Evolutionary conservation across 176 grass and related monocot genomes (phyloP), one percentile per base, ranked within the genome.

Genomic region (Thinopyrum elongatum): DNA sequence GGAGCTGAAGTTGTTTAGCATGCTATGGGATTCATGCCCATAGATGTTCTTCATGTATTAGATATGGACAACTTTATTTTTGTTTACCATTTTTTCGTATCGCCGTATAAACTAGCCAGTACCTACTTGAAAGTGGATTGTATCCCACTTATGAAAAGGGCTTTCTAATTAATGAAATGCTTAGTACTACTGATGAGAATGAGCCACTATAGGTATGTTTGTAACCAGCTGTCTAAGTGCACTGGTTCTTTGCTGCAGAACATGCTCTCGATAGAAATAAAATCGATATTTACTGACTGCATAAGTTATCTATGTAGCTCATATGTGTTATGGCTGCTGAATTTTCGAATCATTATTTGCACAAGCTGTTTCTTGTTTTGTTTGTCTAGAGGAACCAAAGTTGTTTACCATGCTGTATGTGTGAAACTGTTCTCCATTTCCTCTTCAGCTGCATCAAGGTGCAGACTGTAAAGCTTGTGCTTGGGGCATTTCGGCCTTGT

Each of bases 101-200:
- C 2, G 30, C 30, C 3, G 30, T 31, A 31, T 2, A 31, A 31
- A 31, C 30, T 31, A 31, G 30, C 30, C n/a, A 35, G 58, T 16
- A 25, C 29, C 15, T 34, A 1, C 17, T 10, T 58, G 69, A 6
- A 81, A 35, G 27, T 73, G 42, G 35, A 8, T 4, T 58, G 35
- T 30, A 11, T 74, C n/a, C 9, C 57, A 68, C 79, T 87, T 59
- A n/a, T 1, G 8, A 31, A 55, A 27, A 62, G 27, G 16, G 2
- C 36, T 39, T 39, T 9, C 36, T 22, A 58, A 58, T 3, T 8
- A 8, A 58, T n/a, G 55, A 58, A 81, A 79, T 97, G 81, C 85
- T 97, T 74, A 92, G 95, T 51, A 90, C 92, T 61, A 94, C 90
- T 69, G 92, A 94, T 84, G 95, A 97, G 87, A 97, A 97, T 89